Evolutionary conservation across 1,284 basidiomycete species (phyloP).

Genomic region (Ceratobasidium sp.): DNA sequence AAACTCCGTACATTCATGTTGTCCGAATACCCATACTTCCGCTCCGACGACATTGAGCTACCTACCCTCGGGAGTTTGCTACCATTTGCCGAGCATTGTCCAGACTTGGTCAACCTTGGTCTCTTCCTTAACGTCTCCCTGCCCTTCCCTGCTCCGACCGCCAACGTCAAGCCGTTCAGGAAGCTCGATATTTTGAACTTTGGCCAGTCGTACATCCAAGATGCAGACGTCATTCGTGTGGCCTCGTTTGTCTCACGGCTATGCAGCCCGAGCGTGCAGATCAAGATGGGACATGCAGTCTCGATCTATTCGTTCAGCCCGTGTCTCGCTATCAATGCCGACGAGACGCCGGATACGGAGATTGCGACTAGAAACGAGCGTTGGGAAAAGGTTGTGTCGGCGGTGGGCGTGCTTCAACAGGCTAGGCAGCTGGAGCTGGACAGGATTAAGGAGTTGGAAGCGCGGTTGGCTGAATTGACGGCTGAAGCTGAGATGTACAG

Average conservation of each 20-base stretch:
- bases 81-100: constrained; percentile 39
- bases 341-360: constrained; percentile 39
- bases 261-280: constrained; percentile 32
- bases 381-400: constrained; percentile 35
- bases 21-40: constrained; percentile 40
- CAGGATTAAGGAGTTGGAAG: constrained; percentile 31
- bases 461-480: constrained; percentile 25
- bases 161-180: constrained; percentile 20
- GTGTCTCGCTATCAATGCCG: constrained; percentile 26
- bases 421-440: constrained; percentile 36
- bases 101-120: constrained; percentile 30
- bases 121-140: constrained; percentile 39
- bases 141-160: constrained; percentile 16
- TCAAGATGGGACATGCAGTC: constrained; percentile 38
- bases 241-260: constrained; percentile 34
- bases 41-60: constrained; percentile 41
- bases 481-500: constrained; percentile 19
- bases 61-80: constrained; percentile 31
- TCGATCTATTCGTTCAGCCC: constrained; percentile 38
- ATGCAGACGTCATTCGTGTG: constrained; percentile 25
- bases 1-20: constrained; percentile 37
- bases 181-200: constrained; percentile 37
- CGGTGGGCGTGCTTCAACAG: constrained; percentile 22
- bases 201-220: constrained; percentile 38
- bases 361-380: constrained; percentile 40